A percentile compares a stretch with the other conserved stretches of the same genome.
phyloP scores from a whole-genome alignment of 768 basidiomycete species.

The Podaxis sp. region DNA sequence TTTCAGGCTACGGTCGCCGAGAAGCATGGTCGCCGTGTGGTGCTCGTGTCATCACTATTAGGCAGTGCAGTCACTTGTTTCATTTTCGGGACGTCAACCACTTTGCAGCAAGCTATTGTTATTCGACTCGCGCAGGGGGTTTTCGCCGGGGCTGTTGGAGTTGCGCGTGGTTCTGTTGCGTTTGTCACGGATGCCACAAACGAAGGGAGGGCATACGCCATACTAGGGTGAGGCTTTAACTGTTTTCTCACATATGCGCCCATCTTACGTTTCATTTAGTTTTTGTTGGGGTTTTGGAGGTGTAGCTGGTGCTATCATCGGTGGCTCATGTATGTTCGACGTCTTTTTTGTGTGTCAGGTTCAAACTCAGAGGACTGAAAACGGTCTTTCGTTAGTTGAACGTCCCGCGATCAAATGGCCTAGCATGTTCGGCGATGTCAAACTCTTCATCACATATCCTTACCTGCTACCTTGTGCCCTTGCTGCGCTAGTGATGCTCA shows the following conservation, averaged over 20 bases:
- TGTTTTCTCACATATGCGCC: constrained; percentile 1
- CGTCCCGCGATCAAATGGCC: constrained; percentile 88
- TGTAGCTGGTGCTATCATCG: constrained; percentile 84
- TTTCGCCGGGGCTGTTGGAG: constrained; percentile 92
- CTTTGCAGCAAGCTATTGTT: constrained; percentile 74
- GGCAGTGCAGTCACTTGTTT: constrained; percentile 80
- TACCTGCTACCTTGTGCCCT: constrained; percentile 86
- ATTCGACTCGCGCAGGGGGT: constrained; percentile 89
- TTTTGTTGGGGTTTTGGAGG: constrained; percentile 98
- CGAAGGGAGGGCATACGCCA: constrained; percentile 92
- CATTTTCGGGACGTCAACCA: constrained; percentile 72
- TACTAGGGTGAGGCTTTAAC: constrained; percentile 59
- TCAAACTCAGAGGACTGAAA: constrained; percentile 11
- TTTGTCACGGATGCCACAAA: constrained; percentile 89
- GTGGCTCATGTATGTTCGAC: constrained; percentile 67
- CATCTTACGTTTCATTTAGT: constrained; percentile 29
- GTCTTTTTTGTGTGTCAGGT: neutral
- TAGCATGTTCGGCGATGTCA: constrained; percentile 54
- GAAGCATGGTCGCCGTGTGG: constrained; percentile 81
- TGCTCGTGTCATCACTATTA: constrained; percentile 79
- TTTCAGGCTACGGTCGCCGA: constrained; percentile 86
- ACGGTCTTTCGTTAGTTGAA: constrained; percentile 51
- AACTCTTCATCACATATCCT: constrained; percentile 75
- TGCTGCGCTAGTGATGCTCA: constrained; percentile 71
- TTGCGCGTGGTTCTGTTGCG: constrained; percentile 84